These are phyloP conservation scores for Ophiosphaerella herpotricha DNA, from an alignment of 2,329 filamentous ascomycete genomes.

Conservation along the genomic window DNA sequence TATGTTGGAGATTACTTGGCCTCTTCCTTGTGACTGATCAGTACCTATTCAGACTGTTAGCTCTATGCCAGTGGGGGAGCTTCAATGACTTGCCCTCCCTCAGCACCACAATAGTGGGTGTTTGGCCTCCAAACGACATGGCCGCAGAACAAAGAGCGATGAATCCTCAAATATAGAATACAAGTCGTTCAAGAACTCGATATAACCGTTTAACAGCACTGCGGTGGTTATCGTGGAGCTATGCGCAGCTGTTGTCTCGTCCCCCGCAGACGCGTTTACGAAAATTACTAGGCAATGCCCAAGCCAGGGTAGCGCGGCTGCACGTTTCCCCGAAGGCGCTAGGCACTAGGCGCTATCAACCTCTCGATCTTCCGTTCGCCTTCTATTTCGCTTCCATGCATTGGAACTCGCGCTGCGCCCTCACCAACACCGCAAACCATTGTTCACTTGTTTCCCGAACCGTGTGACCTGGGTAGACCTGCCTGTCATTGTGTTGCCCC, in stretches of 20 bases:
- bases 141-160: conserved; percentile 31
- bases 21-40: conserved; percentile 95
- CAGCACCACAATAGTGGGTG: conserved; percentile 96
- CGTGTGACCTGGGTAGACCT: neutral
- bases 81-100: conserved; percentile 77
- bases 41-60: conserved; percentile 67
- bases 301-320: conserved; percentile 7
- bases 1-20: conserved; percentile 96
- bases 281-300: conserved; percentile 34
- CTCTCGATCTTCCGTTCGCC: conserved; percentile 16
- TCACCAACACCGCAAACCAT: conserved; percentile 6
- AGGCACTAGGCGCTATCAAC: conserved; percentile 3
- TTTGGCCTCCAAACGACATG: conserved; percentile 98
- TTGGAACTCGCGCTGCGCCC: conserved; percentile 22
- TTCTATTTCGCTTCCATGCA: conserved; percentile 36
- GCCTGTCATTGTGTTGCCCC: neutral
- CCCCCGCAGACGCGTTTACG: conserved; percentile 36
- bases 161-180: conserved; percentile 1
- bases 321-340: conserved; percentile 15
- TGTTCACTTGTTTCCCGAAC: neutral
- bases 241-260: conserved; percentile 29
- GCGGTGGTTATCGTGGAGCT: conserved; percentile 20
- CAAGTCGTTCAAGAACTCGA: neutral
- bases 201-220: conserved; percentile 2
- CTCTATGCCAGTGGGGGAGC: conserved; percentile 15